Conservation (phyloP, 768 basidiomycete species). For the Amanita pallidorosea region DNA sequence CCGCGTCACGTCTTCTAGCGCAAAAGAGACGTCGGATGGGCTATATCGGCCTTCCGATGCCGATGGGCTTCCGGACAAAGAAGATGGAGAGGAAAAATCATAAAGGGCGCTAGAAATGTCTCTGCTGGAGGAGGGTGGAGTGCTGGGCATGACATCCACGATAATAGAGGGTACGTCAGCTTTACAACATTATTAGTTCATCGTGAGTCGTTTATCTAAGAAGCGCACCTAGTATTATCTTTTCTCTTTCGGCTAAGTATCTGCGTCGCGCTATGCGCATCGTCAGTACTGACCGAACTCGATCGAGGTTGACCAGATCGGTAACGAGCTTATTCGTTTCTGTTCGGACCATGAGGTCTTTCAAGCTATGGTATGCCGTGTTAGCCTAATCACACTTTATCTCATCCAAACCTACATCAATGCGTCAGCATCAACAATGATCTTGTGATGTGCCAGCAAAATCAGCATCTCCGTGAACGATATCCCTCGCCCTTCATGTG, state of each 20-base stretch:
- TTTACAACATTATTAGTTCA: neutral
- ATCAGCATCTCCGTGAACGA: constrained; percentile 87
- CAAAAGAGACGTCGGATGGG: constrained; percentile 36
- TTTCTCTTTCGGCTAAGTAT: constrained; percentile 45
- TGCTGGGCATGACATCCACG: constrained; percentile 48
- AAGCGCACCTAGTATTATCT: constrained; percentile 21
- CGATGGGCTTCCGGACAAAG: constrained; percentile 29
- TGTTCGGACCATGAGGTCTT: constrained; percentile 68
- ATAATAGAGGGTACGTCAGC: constrained; percentile 63
- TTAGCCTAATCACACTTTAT: neutral
- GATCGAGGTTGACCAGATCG: constrained; percentile 78
- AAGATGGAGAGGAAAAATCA: constrained; percentile 12
- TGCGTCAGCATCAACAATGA: constrained; percentile 85
- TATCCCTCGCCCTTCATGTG: constrained; percentile 66
- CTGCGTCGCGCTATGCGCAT: constrained; percentile 64
- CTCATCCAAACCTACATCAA: constrained; percentile 53
- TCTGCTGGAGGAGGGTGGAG: constrained; percentile 38
- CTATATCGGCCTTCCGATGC: constrained; percentile 21
- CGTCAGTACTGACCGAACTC: constrained; percentile 69
- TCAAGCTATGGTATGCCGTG: constrained; percentile 39
- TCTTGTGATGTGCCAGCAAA: constrained; percentile 81
- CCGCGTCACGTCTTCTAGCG: constrained; percentile 30
- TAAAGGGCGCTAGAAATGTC: constrained; percentile 42
- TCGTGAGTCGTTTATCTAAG: constrained; percentile 14
- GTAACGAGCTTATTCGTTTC: constrained; percentile 73